Evolutionary conservation across 306 rosid species (phyloP), one percentile per base, ranked within the genome.

Genomic region (Quercus aquifolioides): DNA sequence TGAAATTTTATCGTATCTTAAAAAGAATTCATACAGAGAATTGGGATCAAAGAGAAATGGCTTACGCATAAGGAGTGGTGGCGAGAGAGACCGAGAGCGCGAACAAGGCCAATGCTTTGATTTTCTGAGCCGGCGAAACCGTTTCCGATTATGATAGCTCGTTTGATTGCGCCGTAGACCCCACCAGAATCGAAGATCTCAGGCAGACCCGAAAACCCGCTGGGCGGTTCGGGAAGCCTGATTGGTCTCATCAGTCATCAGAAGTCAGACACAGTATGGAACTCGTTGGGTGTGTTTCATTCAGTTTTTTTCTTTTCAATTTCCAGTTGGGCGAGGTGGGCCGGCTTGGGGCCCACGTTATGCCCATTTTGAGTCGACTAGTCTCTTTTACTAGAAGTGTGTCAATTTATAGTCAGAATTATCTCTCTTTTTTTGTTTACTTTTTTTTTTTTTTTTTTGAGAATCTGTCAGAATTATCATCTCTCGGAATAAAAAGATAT

Each of bases 91-190:
- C 98, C 98, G 6, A 95, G 92, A 84, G 97, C 93, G 52, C 98
- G 93, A 72, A 91, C 90, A 83, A 93, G 80, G 10, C 99, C 99
- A 25, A 95, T 41, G 85, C 97, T 74, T 87, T 91, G 98, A 83
- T 89, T 93, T 87, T 95, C 99, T 1, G 99, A 89, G 23, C 96
- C 99, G 23, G 97, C 91, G 74, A 89, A 90, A 41, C 99, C 97
- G 57, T 95, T 93, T 55, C 99, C 94, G 70, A 93, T 90, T 3
- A 93, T 84, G n/a, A 93, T 84, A 6, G 91, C 97, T 74, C 98
- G 89, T 12, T 84, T 86, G 57, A 89, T 84, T 28, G 85, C 92
- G 58, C 96, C 57, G 74, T 38, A 26, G n/a, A 83, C 54, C 21
- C 90, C 79, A 73, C 85, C 89, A 41, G 12, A 0, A 73, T 84